Percentiles rank a stretch among this genome's conserved stretches.
These are phyloP conservation scores for Fusarium anthophilum DNA, from an alignment of 2,329 filamentous ascomycete species.

Conservation along the genomic window DNA sequence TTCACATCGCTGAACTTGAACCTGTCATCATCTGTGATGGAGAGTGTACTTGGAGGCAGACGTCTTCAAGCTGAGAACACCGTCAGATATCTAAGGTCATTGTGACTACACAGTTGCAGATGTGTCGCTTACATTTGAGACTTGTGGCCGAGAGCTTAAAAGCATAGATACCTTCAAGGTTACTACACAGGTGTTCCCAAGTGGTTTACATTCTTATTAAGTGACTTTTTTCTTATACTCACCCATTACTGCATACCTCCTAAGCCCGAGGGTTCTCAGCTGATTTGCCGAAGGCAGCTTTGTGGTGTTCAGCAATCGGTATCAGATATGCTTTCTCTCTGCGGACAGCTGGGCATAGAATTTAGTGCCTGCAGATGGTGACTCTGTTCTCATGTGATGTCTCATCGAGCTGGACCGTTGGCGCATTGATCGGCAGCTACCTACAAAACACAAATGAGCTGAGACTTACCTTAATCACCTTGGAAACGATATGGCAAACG, in stretches of 20 bases:
- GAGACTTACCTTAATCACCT: background rate
- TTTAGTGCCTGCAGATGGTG: background rate
- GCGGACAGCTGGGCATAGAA: accelerated
- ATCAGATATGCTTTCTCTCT: background rate
- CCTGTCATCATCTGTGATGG: background rate
- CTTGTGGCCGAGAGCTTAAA: background rate
- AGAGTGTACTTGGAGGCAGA: background rate
- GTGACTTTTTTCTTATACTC: background rate
- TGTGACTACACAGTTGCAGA: background rate
- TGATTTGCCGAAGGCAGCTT: background rate
- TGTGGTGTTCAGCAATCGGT: no score
- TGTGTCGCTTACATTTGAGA: no score
- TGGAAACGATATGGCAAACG: background rate
- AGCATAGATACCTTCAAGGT: background rate
- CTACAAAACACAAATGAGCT: background rate
- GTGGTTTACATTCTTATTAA: background rate
- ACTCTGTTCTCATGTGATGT: background rate
- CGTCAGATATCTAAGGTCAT: accelerated
- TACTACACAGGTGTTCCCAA: background rate
- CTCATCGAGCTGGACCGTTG: background rate
- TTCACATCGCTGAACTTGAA: background rate
- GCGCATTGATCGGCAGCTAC: background rate
- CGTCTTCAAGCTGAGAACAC: accelerated
- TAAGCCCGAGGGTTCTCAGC: background rate
- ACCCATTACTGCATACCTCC: no score